Evolutionary conservation across 441 rosid genomes (phyloP).

Genomic region (Erodium moschatum): DNA sequence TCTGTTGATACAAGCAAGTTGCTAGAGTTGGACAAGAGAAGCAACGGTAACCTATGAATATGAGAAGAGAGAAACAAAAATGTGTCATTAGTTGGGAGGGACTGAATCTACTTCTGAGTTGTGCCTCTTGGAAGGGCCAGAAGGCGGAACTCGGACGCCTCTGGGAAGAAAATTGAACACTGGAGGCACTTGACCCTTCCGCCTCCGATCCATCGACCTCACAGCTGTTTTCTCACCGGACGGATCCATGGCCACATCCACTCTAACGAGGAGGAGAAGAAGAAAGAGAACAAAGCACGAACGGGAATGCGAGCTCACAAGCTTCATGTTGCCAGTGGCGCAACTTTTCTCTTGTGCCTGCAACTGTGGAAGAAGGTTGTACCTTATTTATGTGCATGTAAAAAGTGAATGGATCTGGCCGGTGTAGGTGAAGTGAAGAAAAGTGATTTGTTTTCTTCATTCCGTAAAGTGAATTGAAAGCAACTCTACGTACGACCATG

Average conservation of each 20-base stretch:
- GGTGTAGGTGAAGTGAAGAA: too few species aligned
- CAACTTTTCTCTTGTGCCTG: background rate
- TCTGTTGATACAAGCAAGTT: background rate
- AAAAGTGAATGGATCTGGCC: too few species aligned
- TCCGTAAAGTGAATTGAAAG: too few species aligned
- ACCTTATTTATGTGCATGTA: too few species aligned
- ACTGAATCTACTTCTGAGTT: background rate
- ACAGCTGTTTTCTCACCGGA: background rate
- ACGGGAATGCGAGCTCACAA: background rate
- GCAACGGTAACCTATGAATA: too few species aligned
- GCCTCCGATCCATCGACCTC: background rate
- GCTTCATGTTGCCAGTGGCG: background rate
- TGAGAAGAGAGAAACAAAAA: too few species aligned
- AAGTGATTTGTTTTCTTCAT: too few species aligned
- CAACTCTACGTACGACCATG: too few species aligned
- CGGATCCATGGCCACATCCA: background rate
- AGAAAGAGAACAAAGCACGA: background rate
- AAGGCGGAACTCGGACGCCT: background rate
- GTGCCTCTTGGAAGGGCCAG: constrained; percentile 4
- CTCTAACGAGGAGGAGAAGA: background rate
- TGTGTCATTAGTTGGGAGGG: background rate
- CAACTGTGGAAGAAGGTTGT: too few species aligned
- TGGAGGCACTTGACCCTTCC: background rate
- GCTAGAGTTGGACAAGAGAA: too few species aligned
- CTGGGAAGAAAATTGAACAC: background rate